Evolutionary conservation across 192 early-diverging fungal species (phyloP), one percentile per base, ranked within the genome.

Genomic region (Gamsiella multidivaricata): DNA sequence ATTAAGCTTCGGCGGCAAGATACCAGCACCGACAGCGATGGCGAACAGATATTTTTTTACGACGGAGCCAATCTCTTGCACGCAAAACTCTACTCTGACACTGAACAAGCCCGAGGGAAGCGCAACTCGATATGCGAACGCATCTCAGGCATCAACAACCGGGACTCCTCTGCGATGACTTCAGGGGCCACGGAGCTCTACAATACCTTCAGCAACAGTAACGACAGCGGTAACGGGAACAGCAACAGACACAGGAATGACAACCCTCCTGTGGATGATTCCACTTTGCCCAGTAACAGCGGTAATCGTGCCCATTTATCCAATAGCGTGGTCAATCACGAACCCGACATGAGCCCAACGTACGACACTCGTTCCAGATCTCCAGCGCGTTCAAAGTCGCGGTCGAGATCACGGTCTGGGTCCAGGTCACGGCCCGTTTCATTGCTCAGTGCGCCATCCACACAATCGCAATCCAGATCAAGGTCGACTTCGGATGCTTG

Each of bases 11-110:
- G 58, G 33, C 26, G 37, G 5, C 31, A 18, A 5, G 65, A 56
- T 23, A 34, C 18, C 5, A 46, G 50, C 28, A 18, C 57, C 39
- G 39, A 49, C 34, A 62, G 63, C 18, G 66, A 65, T 62, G 65
- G 72, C 14, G 72, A 76, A 23, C 72, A 76, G 33, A 56, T 76
- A 17, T 76, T 76, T 20, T 76, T 67, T 41, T 76, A 67, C 26
- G 72, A 76, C 32, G 72, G 72, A 22, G 32, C 52, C 33, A 61
- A 76, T 14, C 65, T 76, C 6, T 23, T 62, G 39, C 72, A 76
- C 10, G 72, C 64, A 54, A 76, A 61, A 39, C 31, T 76, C n/a
- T 55, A 66, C 32, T 46, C 56, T 22, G 61, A 52, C 34, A 7
- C 23, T 22, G 45, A 59, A 12, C 41, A 29, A 28, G 57, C 59